Conservation (phyloP, 805 yeast species). For the Myxozyma monticola region DNA sequence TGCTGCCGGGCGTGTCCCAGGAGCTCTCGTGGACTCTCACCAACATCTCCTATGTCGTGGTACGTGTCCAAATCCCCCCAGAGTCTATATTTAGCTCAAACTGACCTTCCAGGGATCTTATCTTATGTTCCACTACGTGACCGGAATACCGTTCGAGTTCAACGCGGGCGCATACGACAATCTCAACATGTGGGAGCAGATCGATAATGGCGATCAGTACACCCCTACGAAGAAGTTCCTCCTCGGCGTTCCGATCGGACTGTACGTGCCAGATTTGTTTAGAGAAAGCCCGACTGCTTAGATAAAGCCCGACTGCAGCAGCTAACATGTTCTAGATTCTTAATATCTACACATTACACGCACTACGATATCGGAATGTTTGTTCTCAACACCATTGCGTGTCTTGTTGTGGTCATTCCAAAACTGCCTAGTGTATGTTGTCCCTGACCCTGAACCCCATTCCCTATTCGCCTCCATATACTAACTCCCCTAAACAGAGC, state of each 20-base stretch:
- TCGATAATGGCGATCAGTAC: constrained; percentile 92
- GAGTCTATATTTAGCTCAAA: background rate
- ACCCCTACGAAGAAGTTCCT: constrained; percentile 95
- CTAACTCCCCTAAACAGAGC: constrained; percentile 14
- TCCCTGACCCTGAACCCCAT: background rate
- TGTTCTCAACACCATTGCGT: constrained; percentile 73
- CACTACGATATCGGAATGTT: constrained; percentile 79
- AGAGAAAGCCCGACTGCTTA: no score
- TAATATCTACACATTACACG: constrained; percentile 86
- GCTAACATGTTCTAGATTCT: constrained; percentile 44
- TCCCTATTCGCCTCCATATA: background rate
- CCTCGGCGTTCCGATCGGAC: constrained; percentile 85
- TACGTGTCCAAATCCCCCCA: background rate
- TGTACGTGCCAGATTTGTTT: constrained; percentile 36
- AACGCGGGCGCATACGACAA: constrained; percentile 95
- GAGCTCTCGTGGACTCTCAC: constrained; percentile 94
- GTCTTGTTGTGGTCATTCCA: constrained; percentile 86
- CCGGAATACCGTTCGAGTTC: constrained; percentile 97
- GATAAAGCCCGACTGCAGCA: no score
- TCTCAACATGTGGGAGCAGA: constrained; percentile 98
- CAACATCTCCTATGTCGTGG: constrained; percentile 77
- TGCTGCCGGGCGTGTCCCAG: constrained; percentile 74
- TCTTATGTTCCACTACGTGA: constrained; percentile 93
- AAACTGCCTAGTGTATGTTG: constrained; percentile 60
- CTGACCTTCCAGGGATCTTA: constrained; percentile 57